Evolutionary conservation across 768 basidiomycete genomes (phyloP).

Genomic region (Tulasnella sp.): DNA sequence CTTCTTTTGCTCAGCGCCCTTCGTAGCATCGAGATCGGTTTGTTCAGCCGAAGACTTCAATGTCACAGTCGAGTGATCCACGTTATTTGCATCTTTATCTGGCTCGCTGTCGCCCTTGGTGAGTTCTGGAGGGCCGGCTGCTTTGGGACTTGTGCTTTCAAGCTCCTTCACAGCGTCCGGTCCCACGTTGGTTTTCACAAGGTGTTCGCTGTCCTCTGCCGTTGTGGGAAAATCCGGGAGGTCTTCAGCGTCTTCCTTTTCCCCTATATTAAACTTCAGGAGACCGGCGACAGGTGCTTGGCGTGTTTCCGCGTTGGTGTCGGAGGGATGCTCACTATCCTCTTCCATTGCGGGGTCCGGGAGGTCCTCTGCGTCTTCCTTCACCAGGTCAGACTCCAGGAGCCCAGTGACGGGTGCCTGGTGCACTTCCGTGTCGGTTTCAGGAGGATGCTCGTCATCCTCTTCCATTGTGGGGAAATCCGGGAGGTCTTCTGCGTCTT

Average conservation of each 20-base stretch:
- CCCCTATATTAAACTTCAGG: background rate
- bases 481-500: background rate
- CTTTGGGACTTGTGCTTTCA: background rate
- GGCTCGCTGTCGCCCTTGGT: background rate
- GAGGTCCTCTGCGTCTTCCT: no score
- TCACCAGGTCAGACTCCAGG: no score
- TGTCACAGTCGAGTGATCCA: no score
- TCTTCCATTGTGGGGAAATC: background rate
- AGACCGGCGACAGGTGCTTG: background rate
- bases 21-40: background rate
- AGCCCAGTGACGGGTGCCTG: no score
- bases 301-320: background rate
- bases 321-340: background rate
- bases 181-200: no score
- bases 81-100: no score
- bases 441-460: background rate
- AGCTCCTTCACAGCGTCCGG: background rate
- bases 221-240: background rate
- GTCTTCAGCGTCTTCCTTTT: background rate
- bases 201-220: background rate
- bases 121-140: background rate
- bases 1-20: background rate
- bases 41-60: no score
- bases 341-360: no score
- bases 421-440: no score